Base-by-base conservation (phyloP, 2,329 filamentous ascomycete species). In the Knufia fluminis region DNA sequence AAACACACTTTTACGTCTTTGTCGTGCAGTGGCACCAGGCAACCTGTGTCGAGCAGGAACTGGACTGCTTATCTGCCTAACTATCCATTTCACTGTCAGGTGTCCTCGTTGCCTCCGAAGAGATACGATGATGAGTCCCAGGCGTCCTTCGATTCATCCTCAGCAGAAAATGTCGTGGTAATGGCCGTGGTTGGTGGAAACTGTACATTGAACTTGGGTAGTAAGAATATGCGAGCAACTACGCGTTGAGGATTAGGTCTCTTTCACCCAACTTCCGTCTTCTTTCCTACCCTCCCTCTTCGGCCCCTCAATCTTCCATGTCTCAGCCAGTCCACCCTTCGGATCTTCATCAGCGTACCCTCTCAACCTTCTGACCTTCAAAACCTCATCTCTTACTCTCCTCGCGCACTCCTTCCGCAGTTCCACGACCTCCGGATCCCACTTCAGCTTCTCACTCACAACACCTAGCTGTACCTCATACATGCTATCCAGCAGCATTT, bases 311-410 rank as follows among this genome's bases (percentile, higher is more conserved):
- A 69, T 66, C 31, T 77, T 71, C 83, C 87, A 97, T 1, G 89
- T 95, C 66, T 91, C 86, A 0, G 85, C 87, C 23, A 90, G 68
- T 7, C 81, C 84, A 42, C 82, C 77, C 57, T 85, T 82, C 0
- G 85, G 82, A 58, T 94, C 86, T 57, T 94, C 84, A 52, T 94
- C 88, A 1, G 85, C 78, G 54, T 85, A 79, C 1, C 89, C 90
- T 51, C 85, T 70, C 39, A 75, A 75, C 55, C 79, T 74, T 54
- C 91, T 77, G 19, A 97, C 75, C 60, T 87, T 86, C 46, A 91
- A 68, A 2, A 98, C 83, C 63, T 94, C 85, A 49, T 85, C 76
- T 43, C 92, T 76, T 28, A 97, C 79, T 52, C 83, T 77, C 64
- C 76, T 75, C 1, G 91, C 88, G 43, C 91, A 87, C 65, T 95